Evolutionary conservation across 495 filamentous ascomycete species (phyloP), one percentile per base, ranked within the genome.

Genomic region (Delitschia confertaspora): DNA sequence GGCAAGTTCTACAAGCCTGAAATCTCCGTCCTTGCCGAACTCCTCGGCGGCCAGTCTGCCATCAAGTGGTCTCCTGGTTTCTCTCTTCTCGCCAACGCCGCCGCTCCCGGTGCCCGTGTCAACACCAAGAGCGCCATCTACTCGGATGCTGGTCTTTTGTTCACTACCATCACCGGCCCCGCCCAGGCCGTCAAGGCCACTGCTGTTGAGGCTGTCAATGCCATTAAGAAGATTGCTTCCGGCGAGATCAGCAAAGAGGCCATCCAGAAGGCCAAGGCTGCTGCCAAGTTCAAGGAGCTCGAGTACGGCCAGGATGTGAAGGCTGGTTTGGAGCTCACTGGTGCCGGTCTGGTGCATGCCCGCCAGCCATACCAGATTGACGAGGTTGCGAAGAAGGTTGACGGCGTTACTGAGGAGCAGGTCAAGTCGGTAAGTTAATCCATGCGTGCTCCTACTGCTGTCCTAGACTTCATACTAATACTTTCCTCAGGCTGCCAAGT

Each of bases 61-160:
- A 89, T 95, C 72, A 96, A 96, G 71, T 96, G 91, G 91, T 82
- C 82, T 19, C 72, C 86, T 41, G 93, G 91, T 41, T 95, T 93
- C 70, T 88, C 83, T 9, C 70, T 95, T 32, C 76, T 99, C 31
- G 74, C 81, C 43, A 85, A 93, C 69, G 83, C 80, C 30, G 68
- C 69, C 14, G 71, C 75, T 61, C 75, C 79, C 16, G 76, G 81
- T 54, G 78, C 80, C 41, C 67, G 65, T 42, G 76, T 82, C 49
- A 65, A 73, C 3, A 86, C 88, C 33, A 72, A 75, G 53, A 85
- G 93, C 70, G 65, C 71, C 48, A 75, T 83, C 42, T 99, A 95
- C 75, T 95, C 89, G 11, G 91, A 99, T 57, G 84, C 89, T 42
- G 93, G 91, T 55, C 79, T 99, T 18, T 73, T 99, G 37, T 73